A percentile compares a stretch with the other conserved stretches of the same genome.
Conservation (phyloP, 257 asterid genomes). For the Nicotiana sylvestris region DNA sequence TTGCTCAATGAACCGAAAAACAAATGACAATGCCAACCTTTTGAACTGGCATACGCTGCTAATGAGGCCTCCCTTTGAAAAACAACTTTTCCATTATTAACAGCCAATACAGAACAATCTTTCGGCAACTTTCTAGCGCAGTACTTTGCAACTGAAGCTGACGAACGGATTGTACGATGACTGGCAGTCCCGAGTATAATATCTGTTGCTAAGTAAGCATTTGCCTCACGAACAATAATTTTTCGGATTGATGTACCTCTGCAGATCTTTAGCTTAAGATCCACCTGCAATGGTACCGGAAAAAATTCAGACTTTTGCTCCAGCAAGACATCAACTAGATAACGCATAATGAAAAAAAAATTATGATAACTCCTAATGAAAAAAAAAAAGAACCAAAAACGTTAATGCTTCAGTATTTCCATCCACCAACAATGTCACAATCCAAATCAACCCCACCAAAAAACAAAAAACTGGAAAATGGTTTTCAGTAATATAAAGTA, state of each 20-base stretch:
- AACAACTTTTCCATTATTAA: conserved; percentile 69
- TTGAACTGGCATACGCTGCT: conserved; percentile 28
- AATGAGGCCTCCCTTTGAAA: conserved; percentile 53
- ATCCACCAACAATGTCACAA: conserved; percentile 40
- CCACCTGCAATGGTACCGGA: conserved; percentile 42
- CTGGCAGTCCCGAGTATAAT: conserved; percentile 75
- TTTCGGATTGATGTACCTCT: conserved; percentile 73
- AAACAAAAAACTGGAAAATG: background rate
- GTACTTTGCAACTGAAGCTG: conserved; percentile 76
- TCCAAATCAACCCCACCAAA: background rate
- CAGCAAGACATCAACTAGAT: background rate
- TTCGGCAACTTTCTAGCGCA: conserved; percentile 71
- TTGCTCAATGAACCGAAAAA: conserved; percentile 4
- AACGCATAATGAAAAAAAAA: background rate
- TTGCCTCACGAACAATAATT: conserved; percentile 80
- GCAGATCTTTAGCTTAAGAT: conserved; percentile 92
- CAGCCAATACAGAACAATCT: conserved; percentile 70
- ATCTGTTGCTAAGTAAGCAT: conserved; percentile 58
- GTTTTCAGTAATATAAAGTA: background rate
- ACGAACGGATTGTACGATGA: conserved; percentile 59
- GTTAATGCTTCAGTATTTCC: conserved; percentile 15
- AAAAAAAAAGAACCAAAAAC: conserved; percentile 19
- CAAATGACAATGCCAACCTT: conserved; percentile 41
- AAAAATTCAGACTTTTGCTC: background rate
- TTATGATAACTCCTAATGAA: conserved; percentile 8